Percentiles rank a stretch among this genome's conserved stretches.
Conservation (phyloP, 441 rosid genomes). For the Biscutella laevigata region DNA sequence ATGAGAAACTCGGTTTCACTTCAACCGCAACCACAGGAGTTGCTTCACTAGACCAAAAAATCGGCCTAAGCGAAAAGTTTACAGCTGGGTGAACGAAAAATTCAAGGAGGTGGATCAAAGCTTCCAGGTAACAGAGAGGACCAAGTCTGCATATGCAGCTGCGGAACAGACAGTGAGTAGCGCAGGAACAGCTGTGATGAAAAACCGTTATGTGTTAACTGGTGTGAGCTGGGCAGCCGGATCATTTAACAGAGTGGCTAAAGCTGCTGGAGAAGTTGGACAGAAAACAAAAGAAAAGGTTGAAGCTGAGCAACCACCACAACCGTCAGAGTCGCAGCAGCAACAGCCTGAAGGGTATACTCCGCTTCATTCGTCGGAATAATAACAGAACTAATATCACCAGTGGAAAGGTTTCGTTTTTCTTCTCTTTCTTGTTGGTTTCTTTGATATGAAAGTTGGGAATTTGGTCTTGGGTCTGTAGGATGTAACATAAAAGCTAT, state of each 20-base stretch:
- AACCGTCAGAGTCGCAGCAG: slow-evolving; percentile 41
- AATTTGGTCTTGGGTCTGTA: slow-evolving; percentile 14
- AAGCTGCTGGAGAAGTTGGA: slow-evolving; percentile 92
- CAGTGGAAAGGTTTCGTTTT: not conserved
- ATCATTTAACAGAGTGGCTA: slow-evolving; percentile 69
- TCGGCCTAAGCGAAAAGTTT: slow-evolving; percentile 49
- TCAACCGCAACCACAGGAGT: slow-evolving; percentile 41
- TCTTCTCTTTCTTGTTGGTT: slow-evolving; percentile 1
- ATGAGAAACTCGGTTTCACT: slow-evolving; percentile 40
- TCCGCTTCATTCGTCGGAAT: slow-evolving; percentile 58
- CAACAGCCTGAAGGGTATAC: slow-evolving; percentile 47
- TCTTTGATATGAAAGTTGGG: not conserved
- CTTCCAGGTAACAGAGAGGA: slow-evolving; percentile 85
- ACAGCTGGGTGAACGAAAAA: slow-evolving; percentile 55
- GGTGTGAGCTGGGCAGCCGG: slow-evolving; percentile 80
- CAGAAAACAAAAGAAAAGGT: slow-evolving; percentile 88
- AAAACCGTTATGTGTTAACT: slow-evolving; percentile 53
- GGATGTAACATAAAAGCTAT: slow-evolving; percentile 13
- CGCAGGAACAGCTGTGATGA: slow-evolving; percentile 57
- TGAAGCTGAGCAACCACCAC: slow-evolving; percentile 56
- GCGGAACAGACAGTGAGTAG: slow-evolving; percentile 57
- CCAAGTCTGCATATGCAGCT: slow-evolving; percentile 67
- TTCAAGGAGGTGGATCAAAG: slow-evolving; percentile 73
- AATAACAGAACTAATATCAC: slow-evolving; percentile 31
- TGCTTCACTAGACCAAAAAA: slow-evolving; percentile 53